These are phyloP conservation scores for Neofusicoccum sp. DNA, from an alignment of 2,329 filamentous ascomycete genomes.

Conservation along the genomic window DNA sequence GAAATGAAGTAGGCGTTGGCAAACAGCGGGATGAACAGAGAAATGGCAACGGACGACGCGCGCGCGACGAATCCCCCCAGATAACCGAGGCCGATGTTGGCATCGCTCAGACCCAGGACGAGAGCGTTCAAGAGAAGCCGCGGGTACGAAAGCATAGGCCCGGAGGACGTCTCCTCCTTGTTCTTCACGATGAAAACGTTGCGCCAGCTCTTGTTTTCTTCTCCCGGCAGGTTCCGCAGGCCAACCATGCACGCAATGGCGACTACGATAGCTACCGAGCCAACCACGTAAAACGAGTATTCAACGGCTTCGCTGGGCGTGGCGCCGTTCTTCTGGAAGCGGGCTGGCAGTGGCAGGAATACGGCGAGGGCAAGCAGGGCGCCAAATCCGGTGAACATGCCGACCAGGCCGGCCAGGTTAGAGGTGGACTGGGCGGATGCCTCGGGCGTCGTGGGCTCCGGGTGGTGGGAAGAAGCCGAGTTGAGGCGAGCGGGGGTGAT, in stretches of 20 bases:
- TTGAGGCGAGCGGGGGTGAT: slow-evolving; percentile 65
- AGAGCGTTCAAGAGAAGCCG: slow-evolving; percentile 46
- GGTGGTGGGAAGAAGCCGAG: slow-evolving; percentile 27
- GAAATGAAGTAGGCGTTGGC: slow-evolving; percentile 88
- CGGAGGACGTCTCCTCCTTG: slow-evolving; percentile 15
- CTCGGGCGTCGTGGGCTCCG: slow-evolving; percentile 54
- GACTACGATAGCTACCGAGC: slow-evolving; percentile 69
- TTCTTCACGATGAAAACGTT: slow-evolving; percentile 38
- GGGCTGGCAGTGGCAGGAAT: slow-evolving; percentile 85
- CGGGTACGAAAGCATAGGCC: slow-evolving; percentile 59
- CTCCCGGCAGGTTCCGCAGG: slow-evolving; percentile 67
- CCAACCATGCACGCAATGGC: slow-evolving; percentile 78
- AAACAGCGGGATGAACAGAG: slow-evolving; percentile 89
- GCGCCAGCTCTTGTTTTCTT: slow-evolving; percentile 74
- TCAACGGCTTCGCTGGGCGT: slow-evolving; percentile 75
- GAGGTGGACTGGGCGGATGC: slow-evolving; percentile 51
- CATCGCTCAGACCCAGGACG: slow-evolving; percentile 70
- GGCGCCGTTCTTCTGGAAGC: slow-evolving; percentile 73
- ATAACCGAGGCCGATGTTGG: slow-evolving; percentile 83
- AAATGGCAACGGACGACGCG: slow-evolving; percentile 92
- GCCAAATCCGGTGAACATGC: slow-evolving; percentile 88
- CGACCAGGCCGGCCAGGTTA: slow-evolving; percentile 83
- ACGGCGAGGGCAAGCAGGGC: slow-evolving; percentile 79
- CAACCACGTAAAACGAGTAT: slow-evolving; percentile 87
- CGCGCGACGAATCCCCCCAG: slow-evolving; percentile 88